Evolutionary conservation across 1,284 basidiomycete species (phyloP).

Genomic region (Earliella scabrosa): DNA sequence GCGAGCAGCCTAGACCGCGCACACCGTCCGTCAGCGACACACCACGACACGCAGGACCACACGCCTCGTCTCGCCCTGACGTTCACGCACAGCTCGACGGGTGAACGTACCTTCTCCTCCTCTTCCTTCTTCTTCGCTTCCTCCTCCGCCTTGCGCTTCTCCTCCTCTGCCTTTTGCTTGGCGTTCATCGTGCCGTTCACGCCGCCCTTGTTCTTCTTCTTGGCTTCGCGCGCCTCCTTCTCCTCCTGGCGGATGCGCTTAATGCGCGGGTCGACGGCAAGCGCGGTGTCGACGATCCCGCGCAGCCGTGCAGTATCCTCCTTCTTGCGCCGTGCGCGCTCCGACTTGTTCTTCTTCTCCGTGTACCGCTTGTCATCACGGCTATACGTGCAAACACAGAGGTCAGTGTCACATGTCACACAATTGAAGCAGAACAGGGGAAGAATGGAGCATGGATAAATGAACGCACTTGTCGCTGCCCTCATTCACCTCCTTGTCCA

Average conservation of each 20-base stretch:
- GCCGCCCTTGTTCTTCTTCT: constrained; percentile 72
- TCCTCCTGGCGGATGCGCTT: constrained; percentile 97
- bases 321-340: constrained; percentile 96
- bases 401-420: constrained; percentile 11
- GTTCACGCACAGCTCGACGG: no score
- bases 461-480: constrained; percentile 85
- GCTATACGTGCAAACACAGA: constrained; percentile 42
- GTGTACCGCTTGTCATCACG: constrained; percentile 99
- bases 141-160: constrained; percentile 75
- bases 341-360: constrained; percentile 99
- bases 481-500: constrained; percentile 99
- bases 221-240: constrained; percentile 93
- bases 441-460: neutral
- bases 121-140: constrained; percentile 65
- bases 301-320: constrained; percentile 95
- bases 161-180: constrained; percentile 74
- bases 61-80: no score
- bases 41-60: neutral
- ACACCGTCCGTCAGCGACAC: constrained; percentile 1
- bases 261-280: constrained; percentile 92
- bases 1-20: constrained; percentile 53
- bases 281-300: constrained; percentile 85
- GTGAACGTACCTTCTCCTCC: constrained; percentile 61
- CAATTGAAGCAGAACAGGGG: neutral
- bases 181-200: constrained; percentile 50